phyloP scores from a whole-genome alignment of 1,284 basidiomycete genomes.

The Stereum hirsutum region DNA sequence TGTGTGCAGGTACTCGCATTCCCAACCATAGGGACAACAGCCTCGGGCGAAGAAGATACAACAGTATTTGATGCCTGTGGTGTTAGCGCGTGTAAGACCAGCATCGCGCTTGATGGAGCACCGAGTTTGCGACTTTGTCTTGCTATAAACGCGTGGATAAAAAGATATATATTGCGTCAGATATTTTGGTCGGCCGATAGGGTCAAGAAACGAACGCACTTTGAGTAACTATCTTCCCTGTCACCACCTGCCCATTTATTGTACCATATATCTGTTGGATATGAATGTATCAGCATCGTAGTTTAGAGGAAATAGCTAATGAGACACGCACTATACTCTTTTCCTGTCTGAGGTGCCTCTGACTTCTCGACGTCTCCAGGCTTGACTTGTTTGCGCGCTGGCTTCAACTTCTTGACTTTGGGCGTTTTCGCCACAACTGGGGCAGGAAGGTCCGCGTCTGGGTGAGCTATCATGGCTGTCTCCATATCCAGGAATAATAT shows the following conservation, averaged over 20 bases:
- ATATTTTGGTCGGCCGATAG: not conserved
- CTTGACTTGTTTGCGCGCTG: conserved; percentile 86
- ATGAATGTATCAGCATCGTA: conserved; percentile 1
- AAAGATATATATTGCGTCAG: conserved; percentile 7
- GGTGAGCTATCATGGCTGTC: no score
- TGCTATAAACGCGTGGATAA: conserved; percentile 39
- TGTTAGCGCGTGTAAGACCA: conserved; percentile 90
- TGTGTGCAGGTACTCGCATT: conserved; percentile 91
- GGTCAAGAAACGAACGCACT: conserved; percentile 40
- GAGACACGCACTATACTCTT: conserved; percentile 78
- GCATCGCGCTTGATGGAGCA: conserved; percentile 86
- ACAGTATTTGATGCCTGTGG: conserved; percentile 83
- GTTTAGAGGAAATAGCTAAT: conserved; percentile 6
- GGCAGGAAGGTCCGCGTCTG: no score
- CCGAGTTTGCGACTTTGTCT: conserved; percentile 86
- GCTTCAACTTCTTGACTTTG: conserved; percentile 55
- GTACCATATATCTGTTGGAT: conserved; percentile 95
- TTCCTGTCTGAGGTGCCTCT: conserved; percentile 84
- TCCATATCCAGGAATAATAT: not conserved
- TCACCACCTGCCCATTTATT: conserved; percentile 98
- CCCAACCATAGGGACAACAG: conserved; percentile 95
- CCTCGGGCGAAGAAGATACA: conserved; percentile 96
- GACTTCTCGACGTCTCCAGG: conserved; percentile 84
- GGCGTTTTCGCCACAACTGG: conserved; percentile 5
- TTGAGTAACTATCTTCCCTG: conserved; percentile 88